Conservation (phyloP, 2,329 filamentous ascomycete species). For the Phialophora verrucosa region DNA sequence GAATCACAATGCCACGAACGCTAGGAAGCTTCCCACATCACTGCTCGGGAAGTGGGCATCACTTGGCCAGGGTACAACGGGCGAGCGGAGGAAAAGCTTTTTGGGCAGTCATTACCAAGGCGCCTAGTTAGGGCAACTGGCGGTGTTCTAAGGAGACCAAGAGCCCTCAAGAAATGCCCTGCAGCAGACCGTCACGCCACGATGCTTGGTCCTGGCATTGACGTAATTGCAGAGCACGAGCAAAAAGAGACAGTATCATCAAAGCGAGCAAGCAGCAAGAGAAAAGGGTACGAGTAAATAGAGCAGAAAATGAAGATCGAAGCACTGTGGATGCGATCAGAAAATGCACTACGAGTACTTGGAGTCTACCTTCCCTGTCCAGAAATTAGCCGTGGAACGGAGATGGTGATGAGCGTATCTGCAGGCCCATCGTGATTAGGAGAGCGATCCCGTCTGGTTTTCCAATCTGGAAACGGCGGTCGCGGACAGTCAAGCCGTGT, state of each 20-base stretch:
- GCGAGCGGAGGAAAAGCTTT: conserved; percentile 25
- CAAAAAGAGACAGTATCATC: background rate
- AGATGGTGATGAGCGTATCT: background rate
- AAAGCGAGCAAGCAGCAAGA: background rate
- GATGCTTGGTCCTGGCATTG: conserved; percentile 1
- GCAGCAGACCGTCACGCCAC: conserved; percentile 7
- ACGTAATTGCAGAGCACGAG: background rate
- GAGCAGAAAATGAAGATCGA: conserved; percentile 1
- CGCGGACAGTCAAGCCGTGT: background rate
- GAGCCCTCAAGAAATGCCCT: background rate
- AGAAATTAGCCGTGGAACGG: conserved; percentile 19
- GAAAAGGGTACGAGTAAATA: background rate
- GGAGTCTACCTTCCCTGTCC: conserved; percentile 1
- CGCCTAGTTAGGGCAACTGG: background rate
- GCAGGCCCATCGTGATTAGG: background rate
- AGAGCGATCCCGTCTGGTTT: conserved; percentile 1
- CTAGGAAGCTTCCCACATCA: background rate
- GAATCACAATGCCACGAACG: background rate
- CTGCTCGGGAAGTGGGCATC: conserved; percentile 1
- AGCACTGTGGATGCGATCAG: background rate
- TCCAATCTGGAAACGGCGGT: conserved; percentile 14
- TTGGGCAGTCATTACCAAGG: background rate
- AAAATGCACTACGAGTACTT: background rate
- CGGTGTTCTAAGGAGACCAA: conserved; percentile 5
- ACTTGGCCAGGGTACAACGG: conserved; percentile 22